Percentiles rank a stretch among this genome's conserved stretches.
phyloP scores from a whole-genome alignment of 192 early-diverging fungal genomes.

The Rhizophagus clarus region DNA sequence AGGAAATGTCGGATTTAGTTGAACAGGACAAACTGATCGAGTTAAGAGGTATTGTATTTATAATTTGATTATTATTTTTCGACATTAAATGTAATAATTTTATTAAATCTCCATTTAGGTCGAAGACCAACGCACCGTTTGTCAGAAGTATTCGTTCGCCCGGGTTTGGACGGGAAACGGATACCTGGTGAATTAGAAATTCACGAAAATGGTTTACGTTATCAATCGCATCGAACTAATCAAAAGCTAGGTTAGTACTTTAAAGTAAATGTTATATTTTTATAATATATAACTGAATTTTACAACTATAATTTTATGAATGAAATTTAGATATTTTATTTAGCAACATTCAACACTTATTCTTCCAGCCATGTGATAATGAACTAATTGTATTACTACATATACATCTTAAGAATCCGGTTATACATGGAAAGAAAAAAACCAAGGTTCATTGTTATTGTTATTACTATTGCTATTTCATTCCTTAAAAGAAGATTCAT shows the following conservation, averaged over 20 bases:
- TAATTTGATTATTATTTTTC: no score
- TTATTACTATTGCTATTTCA: no score
- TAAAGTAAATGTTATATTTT: no score
- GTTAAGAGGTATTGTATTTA: slow-evolving; percentile 57
- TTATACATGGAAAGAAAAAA: slow-evolving; percentile 99
- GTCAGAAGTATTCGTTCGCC: slow-evolving; percentile 90
- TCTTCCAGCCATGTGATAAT: slow-evolving; percentile 98
- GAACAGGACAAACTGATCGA: slow-evolving; percentile 89
- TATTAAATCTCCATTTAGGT: background rate
- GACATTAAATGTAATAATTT: background rate
- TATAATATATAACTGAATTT: background rate
- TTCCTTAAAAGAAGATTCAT: no score
- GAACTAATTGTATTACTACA: slow-evolving; percentile 96
- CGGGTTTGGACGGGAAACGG: slow-evolving; percentile 90
- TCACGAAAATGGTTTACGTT: slow-evolving; percentile 94
- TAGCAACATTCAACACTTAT: slow-evolving; percentile 95
- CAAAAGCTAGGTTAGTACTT: slow-evolving; percentile 65
- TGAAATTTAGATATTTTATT: slow-evolving; percentile 82
- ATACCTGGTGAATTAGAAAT: slow-evolving; percentile 95
- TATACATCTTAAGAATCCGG: slow-evolving; percentile 93
- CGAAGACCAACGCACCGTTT: slow-evolving; percentile 69
- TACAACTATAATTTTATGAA: slow-evolving; percentile 6
- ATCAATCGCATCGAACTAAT: slow-evolving; percentile 76
- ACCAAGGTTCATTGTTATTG: slow-evolving; percentile 56
- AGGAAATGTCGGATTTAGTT: slow-evolving; percentile 95